Evolutionary conservation across 352 stramenopile genomes (phyloP).

Genomic region (Pythium periplocum): DNA sequence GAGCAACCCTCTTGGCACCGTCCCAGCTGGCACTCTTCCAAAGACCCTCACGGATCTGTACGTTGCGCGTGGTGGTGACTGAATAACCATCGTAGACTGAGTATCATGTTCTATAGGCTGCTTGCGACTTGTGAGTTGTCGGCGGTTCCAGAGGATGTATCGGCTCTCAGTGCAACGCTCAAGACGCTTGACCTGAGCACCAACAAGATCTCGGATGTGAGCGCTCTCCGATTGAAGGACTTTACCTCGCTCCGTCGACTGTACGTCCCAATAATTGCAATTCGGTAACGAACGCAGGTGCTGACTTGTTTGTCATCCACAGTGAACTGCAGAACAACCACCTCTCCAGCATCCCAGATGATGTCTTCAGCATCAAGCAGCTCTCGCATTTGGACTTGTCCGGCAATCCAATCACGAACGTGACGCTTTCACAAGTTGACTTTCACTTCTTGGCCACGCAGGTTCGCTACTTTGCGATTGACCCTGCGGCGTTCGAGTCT

Average conservation of each 20-base stretch:
- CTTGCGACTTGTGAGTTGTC: too few species aligned
- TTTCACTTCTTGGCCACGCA: background rate
- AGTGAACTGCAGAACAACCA: background rate
- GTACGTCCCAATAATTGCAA: too few species aligned
- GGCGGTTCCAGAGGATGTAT: too few species aligned
- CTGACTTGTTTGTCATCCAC: background rate
- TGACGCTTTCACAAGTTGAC: background rate
- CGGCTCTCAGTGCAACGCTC: too few species aligned
- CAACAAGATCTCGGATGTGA: too few species aligned
- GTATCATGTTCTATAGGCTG: too few species aligned
- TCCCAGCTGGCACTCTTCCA: background rate
- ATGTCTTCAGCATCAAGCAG: background rate
- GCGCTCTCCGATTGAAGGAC: too few species aligned
- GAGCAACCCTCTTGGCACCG: background rate
- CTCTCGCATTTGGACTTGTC: background rate
- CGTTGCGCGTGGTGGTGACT: background rate
- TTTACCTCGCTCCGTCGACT: too few species aligned
- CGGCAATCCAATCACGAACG: background rate
- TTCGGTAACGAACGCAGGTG: background rate
- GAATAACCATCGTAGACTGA: too few species aligned
- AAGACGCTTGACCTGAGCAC: too few species aligned
- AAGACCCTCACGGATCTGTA: background rate
- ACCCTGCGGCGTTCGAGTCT: slow-evolving; percentile 4
- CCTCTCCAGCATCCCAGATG: background rate
- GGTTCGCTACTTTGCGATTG: background rate